Evolutionary conservation across 495 filamentous ascomycete species (phyloP), one percentile per base, ranked within the genome.

Genomic region (Xylaria telfairii): DNA sequence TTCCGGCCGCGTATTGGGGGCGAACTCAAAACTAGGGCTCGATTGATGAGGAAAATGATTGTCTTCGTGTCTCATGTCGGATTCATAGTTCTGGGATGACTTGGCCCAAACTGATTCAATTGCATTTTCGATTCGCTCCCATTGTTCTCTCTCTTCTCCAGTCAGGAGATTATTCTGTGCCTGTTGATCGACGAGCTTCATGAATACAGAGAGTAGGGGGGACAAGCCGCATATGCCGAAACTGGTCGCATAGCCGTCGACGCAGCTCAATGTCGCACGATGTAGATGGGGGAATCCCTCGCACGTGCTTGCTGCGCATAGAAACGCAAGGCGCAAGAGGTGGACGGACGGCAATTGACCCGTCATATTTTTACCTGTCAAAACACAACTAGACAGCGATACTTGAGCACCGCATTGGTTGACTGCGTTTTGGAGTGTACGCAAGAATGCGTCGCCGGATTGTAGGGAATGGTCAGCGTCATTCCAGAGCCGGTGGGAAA

Each of bases 71-170:
- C 24, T 37, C 21, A 37, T 44, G 6, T 44, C 51, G 3, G 17
- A 26, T 41, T 39, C 47, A 53, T 39, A 15, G 13, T 26, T 54
- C 21, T 15, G 44, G 24, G 28, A 15, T 24, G 63, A 1, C 41
- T 53, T 19, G 12, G 46, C 21, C 66, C 66, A 68, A 21, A 68
- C 53, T 37, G 12, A 44, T 34, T 24, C 53, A 24, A 68, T 46
- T 12, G 30, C 42, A 24, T 26, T 41, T 13, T 61, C 56, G 4
- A 62, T 42, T n/a, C 62, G 41, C 21, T 47, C 39, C 67, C 67
- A 62, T 24, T 42, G 10, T 30, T 46, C 24, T 79, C 80, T 51
- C 76, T 76, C 13, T 79, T 80, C 64, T 47, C 34, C 34, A 74
- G 73, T 5, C 75, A 77, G 9, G 77, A 73, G 44, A 81, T 80